A percentile compares a stretch with the other conserved stretches of the same genome.
These are phyloP conservation scores for Glycine soja DNA, from an alignment of 306 rosid species.

Conservation along the genomic window DNA sequence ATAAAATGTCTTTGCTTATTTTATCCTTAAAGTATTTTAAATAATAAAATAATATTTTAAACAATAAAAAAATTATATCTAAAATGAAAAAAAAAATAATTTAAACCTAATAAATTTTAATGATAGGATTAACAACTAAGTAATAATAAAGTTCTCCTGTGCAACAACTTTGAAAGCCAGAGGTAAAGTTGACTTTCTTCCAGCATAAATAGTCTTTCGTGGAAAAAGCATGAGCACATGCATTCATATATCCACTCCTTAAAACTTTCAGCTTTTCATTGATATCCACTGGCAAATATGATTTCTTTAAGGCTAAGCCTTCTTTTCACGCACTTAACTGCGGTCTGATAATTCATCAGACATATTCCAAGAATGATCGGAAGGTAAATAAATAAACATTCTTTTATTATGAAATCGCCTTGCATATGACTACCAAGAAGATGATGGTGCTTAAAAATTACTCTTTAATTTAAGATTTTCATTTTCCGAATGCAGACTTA, in stretches of 20 bases:
- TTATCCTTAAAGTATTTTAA: too few relatives aligned
- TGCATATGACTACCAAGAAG: not conserved
- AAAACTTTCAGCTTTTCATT: not conserved
- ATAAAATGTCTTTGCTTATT: too few relatives aligned
- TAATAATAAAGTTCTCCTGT: not conserved
- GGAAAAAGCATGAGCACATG: not conserved
- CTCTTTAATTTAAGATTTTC: slow-evolving; percentile 3
- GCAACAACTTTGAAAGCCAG: not conserved
- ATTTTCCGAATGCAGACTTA: slow-evolving; percentile 46
- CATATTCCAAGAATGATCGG: slow-evolving; percentile 36
- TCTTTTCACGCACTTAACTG: slow-evolving; percentile 3
- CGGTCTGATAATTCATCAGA: not conserved
- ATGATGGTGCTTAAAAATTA: not conserved
- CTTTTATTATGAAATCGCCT: not conserved
- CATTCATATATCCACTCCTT: not conserved
- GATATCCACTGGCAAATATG: not conserved
- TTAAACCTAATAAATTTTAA: not conserved
- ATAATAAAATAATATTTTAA: too few relatives aligned
- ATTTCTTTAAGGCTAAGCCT: slow-evolving; percentile 16
- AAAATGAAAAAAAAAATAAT: too few relatives aligned
- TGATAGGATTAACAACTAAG: not conserved
- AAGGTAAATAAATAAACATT: slow-evolving; percentile 23
- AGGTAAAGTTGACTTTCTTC: not conserved
- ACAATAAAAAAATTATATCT: too few relatives aligned
- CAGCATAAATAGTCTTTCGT: not conserved